Conservation (phyloP, 768 basidiomycete genomes). For the Chalciporus pseudorubinellus region DNA sequence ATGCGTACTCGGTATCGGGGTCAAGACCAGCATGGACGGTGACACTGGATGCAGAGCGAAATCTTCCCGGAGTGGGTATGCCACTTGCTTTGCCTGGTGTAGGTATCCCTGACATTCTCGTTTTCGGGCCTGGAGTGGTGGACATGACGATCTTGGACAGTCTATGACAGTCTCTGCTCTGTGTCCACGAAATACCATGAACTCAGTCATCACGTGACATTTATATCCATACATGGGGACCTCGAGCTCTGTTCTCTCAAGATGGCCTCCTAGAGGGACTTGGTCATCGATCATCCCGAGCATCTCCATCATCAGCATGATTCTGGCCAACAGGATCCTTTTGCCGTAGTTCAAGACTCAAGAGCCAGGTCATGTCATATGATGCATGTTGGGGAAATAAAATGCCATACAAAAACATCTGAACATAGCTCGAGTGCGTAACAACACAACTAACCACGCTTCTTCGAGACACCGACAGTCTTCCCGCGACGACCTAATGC, state of each 20-base stretch:
- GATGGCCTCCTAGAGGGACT: too few species aligned
- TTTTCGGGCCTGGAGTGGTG: constrained; percentile 42
- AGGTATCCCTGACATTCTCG: constrained; percentile 43
- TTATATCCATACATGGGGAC: neutral
- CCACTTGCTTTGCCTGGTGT: constrained; percentile 45
- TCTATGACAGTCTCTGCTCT: neutral
- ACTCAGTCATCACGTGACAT: neutral
- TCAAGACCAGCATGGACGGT: constrained; percentile 35
- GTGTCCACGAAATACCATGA: neutral
- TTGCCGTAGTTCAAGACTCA: neutral
- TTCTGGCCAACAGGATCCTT: too few species aligned
- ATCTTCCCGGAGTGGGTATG: constrained; percentile 71
- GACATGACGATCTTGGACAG: constrained; percentile 34
- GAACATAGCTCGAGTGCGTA: neutral
- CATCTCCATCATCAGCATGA: too few species aligned
- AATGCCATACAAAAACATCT: constrained; percentile 7
- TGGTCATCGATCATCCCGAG: too few species aligned
- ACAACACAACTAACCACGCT: constrained; percentile 49
- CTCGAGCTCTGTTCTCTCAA: too few species aligned
- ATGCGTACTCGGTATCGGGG: constrained; percentile 55
- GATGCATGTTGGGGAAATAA: constrained; percentile 5
- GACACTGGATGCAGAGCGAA: constrained; percentile 61
- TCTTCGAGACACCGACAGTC: constrained; percentile 96
- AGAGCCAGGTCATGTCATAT: constrained; percentile 15
- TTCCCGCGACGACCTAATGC: constrained; percentile 84